A percentile compares a stretch with the other conserved stretches of the same genome.
phyloP scores from a whole-genome alignment of 306 rosid species.

The Oemleria cerasiformis region DNA sequence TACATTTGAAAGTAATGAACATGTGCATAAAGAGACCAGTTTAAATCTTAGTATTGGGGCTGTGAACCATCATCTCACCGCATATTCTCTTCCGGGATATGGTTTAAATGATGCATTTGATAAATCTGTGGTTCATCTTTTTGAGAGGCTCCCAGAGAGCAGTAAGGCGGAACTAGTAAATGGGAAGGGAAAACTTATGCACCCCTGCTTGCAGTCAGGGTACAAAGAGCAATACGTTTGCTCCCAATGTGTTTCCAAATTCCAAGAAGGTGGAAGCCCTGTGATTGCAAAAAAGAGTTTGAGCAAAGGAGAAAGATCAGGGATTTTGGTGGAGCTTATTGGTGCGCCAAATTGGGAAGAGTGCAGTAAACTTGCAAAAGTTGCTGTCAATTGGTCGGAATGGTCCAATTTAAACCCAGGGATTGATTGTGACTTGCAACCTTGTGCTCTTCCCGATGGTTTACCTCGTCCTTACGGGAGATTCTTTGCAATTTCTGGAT shows the following conservation, averaged over 20 bases:
- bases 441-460: conserved; percentile 70
- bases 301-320: conserved; percentile 41
- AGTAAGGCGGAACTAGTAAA: conserved; percentile 35
- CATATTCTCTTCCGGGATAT: conserved; percentile 78
- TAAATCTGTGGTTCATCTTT: conserved; percentile 69
- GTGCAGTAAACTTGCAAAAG: conserved; percentile 68
- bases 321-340: conserved; percentile 45
- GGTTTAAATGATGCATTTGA: conserved; percentile 91
- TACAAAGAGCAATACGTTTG: conserved; percentile 64
- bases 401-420: conserved; percentile 63
- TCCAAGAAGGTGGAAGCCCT: conserved; percentile 44
- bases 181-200: conserved; percentile 53
- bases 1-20: conserved; percentile 82
- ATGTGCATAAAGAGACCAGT: conserved; percentile 47
- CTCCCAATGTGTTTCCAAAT: conserved; percentile 44
- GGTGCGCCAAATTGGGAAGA: conserved; percentile 89
- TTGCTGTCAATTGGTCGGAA: conserved; percentile 76
- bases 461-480: conserved; percentile 74
- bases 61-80: conserved; percentile 78
- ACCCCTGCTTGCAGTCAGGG: conserved; percentile 92
- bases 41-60: conserved; percentile 78
- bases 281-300: conserved; percentile 25
- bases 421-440: conserved; percentile 70
- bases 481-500: conserved; percentile 85
- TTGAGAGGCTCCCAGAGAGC: conserved; percentile 41